Conservation (phyloP, 2,329 filamentous ascomycete species). For the Nothophaeocryptopus gaeumannii region DNA sequence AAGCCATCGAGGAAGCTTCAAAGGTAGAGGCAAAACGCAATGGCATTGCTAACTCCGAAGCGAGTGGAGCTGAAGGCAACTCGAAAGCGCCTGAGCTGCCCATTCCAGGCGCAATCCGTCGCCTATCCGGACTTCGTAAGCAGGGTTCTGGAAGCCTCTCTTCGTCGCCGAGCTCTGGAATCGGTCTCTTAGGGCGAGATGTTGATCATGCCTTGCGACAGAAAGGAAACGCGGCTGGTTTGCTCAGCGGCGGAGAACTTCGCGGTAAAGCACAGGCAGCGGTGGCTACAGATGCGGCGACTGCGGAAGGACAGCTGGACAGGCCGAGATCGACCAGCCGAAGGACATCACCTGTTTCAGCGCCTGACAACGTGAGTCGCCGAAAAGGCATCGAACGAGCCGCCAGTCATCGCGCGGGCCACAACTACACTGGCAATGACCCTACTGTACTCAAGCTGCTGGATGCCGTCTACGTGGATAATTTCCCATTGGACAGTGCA, state of each 20-base stretch:
- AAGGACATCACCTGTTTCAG: conserved; percentile 22
- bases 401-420: conserved; percentile 39
- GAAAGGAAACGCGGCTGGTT: conserved; percentile 57
- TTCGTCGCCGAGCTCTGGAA: conserved; percentile 35
- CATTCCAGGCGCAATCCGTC: conserved; percentile 12
- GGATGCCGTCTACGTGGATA: conserved; percentile 76
- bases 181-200: conserved; percentile 31
- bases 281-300: conserved; percentile 61
- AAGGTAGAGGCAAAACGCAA: conserved; percentile 13
- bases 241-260: conserved; percentile 58
- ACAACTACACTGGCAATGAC: conserved; percentile 81
- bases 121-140: conserved; percentile 19
- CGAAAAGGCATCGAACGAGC: conserved; percentile 17
- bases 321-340: conserved; percentile 39
- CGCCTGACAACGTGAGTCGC: conserved; percentile 28
- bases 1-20: conserved; percentile 79
- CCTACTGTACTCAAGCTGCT: conserved; percentile 63
- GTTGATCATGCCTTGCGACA: conserved; percentile 42
- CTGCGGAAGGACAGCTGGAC: conserved; percentile 64
- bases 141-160: conserved; percentile 33
- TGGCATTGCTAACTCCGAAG: not conserved
- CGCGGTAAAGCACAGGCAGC: conserved; percentile 61
- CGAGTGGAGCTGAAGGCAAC: conserved; percentile 2
- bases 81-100: not conserved
- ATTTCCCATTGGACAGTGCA: conserved; percentile 58